Base-by-base conservation (phyloP, 139 green algal species). In the Protoeuglena noctilucae region DNA sequence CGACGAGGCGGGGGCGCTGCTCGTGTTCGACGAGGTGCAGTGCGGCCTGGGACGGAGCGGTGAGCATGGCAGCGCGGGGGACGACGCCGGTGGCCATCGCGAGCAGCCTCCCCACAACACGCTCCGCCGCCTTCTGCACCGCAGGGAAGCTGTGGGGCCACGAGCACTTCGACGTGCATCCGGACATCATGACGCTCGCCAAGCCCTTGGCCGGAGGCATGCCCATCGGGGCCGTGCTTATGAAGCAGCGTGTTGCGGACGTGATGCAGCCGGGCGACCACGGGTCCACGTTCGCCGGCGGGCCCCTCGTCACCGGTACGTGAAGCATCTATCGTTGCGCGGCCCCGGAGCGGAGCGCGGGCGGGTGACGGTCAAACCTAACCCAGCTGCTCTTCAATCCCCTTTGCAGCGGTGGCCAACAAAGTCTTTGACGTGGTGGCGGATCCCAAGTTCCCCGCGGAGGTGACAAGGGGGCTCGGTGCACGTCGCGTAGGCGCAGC, bases 1-100 rank as follows among this genome's bases (percentile, higher is more conserved):
- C 62, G 87, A 98, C 61, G 81, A 94, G 60, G 76, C 84, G 0
- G 89, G 80, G 3, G 85, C 86, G 26, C 68, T 96, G 65, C 76
- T 99, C 27, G 74, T 97, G 25, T 99, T 93, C 68, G 91, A 99
- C 56, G 92, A 98, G 68, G 86, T 96, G 52, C 88, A 94, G 68
- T 82, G 79, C 48, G 70, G 70, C 17, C 65, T 78, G 40, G 70
- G 70, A n/a, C 18, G 70, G 5, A 70, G 65, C 52, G 67, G 66
- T 69, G 66, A 24, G 72, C 67, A 18, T 61, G 85, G 21, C 68
- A 94, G 41, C 84, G 86, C 2, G 70, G 86, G n/a, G n/a, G n/a
- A n/a, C n/a, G n/a, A n/a, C n/a, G n/a, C n/a, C n/a, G n/a, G n/a
- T n/a, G n/a, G n/a, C n/a, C n/a, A n/a, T n/a, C n/a, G n/a, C n/a